Conservation (phyloP, 352 stramenopile genomes). For the Phytopythium montanum region DNA sequence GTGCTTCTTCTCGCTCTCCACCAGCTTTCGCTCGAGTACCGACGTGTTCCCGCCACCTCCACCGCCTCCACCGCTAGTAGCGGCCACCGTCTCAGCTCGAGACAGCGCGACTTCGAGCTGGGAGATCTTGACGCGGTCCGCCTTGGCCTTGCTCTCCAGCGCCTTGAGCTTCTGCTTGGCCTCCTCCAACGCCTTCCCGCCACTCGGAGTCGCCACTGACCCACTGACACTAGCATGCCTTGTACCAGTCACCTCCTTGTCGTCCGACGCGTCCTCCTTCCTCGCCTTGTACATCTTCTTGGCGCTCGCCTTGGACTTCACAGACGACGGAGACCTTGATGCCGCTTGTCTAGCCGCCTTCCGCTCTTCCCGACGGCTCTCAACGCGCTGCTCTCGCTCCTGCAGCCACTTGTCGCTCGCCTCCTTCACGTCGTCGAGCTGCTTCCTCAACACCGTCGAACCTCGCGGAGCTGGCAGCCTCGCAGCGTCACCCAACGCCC, state of each 20-base stretch:
- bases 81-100: slow-evolving; percentile 45
- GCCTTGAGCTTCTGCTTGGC: slow-evolving; percentile 73
- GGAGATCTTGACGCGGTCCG: slow-evolving; percentile 67
- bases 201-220: not conserved
- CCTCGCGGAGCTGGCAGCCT: slow-evolving; percentile 51
- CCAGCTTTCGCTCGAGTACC: slow-evolving; percentile 54
- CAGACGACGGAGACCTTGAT: slow-evolving; percentile 2
- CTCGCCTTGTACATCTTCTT: slow-evolving; percentile 17
- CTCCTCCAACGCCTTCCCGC: slow-evolving; percentile 45
- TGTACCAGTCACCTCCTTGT: slow-evolving; percentile 15
- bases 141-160: slow-evolving; percentile 61
- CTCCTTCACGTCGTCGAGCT: slow-evolving; percentile 35
- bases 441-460: slow-evolving; percentile 54
- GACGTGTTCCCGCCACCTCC: slow-evolving; percentile 15
- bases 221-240: slow-evolving; percentile 4
- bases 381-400: slow-evolving; percentile 1
- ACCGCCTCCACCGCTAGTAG: slow-evolving; percentile 8
- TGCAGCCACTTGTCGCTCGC: slow-evolving; percentile 3
- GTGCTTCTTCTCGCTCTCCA: slow-evolving; percentile 78
- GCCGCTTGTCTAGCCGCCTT: slow-evolving; percentile 11
- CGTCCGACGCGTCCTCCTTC: slow-evolving; percentile 12
- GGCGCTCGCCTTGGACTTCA: not conserved
- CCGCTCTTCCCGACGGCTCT: slow-evolving; percentile 6
- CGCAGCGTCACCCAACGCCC: slow-evolving; percentile 35
- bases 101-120: slow-evolving; percentile 62